phyloP scores from a whole-genome alignment of 257 asterid genomes.

The Fraxinus pennsylvanica region DNA sequence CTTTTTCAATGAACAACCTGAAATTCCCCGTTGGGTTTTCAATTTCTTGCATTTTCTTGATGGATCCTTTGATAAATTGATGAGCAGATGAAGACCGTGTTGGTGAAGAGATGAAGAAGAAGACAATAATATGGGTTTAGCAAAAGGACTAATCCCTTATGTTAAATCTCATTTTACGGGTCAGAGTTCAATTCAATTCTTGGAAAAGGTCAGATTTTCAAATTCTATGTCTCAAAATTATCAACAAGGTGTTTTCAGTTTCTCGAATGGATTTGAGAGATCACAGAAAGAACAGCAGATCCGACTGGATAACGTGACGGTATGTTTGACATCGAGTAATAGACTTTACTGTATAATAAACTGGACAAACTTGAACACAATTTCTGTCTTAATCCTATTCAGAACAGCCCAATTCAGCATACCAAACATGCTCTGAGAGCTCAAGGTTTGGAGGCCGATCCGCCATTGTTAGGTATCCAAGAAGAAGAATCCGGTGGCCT shows the following conservation, averaged over 20 bases:
- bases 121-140: conserved; percentile 33
- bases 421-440: conserved; percentile 25
- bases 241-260: conserved; percentile 42
- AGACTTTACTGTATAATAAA: too few species aligned
- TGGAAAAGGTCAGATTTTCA: neutral
- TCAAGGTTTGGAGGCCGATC: conserved; percentile 37
- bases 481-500: conserved; percentile 36
- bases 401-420: neutral
- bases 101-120: conserved; percentile 23
- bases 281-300: conserved; percentile 41
- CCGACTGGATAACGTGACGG: conserved; percentile 37
- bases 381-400: neutral
- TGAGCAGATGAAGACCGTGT: neutral
- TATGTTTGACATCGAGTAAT: neutral
- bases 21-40: neutral
- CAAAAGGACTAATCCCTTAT: neutral
- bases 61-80: neutral
- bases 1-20: neutral
- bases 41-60: neutral
- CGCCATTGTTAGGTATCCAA: conserved; percentile 24
- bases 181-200: conserved; percentile 6
- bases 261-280: conserved; percentile 54
- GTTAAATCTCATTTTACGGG: conserved; percentile 26
- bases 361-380: neutral
- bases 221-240: conserved; percentile 54